Base-by-base conservation (phyloP, 805 yeast species). In the Cyberlindnera lachancei region DNA sequence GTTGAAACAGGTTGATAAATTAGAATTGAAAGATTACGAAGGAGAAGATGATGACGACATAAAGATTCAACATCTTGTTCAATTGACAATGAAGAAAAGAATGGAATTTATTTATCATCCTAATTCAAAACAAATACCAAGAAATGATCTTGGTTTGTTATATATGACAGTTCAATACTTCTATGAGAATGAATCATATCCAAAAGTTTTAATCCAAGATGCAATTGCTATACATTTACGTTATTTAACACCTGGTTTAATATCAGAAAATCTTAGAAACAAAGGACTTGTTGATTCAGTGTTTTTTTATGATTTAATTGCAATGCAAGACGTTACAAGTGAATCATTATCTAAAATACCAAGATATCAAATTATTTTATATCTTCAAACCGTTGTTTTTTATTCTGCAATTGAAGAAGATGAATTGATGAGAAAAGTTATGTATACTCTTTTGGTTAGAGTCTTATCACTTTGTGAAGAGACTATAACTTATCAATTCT, bases 371-470 rank as follows among this genome's bases (percentile, higher is more conserved):
- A 42, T 66, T 18, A 48, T 42, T 20, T 44, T 59, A 7, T 70
- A 60, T 37, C 50, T 74, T 13, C 71, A 68, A 45, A 47, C 61
- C 23, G 42, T 70, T 21, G 52, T 71, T 18, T 47, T 56, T 19
- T 50, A 57, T 21, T 52, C 63, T 5, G 61, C 68, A 5, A 45
- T 52, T 5, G 48, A 59, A 21, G 45, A 56, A 2, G 54, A 60
- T 34, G 61, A 67, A 22, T 54, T 63, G 23, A 49, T 53, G 29
- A 53, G 70, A 43, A 49, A 54, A 42, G 60, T 73, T 19, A 61
- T 68, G 9, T 71, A 75, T 45, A 77, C 88, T 0, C 59, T 84
- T 26, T 55, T 85, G 22, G 75, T 82, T 2, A 75, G 76, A 43
- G 48, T 84, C 2, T 58, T 90, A 43, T 68, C 80, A 7, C 50